These are phyloP conservation scores for Tetrapisispora taiwanensis DNA, from an alignment of 805 yeast genomes.

Conservation along the genomic window DNA sequence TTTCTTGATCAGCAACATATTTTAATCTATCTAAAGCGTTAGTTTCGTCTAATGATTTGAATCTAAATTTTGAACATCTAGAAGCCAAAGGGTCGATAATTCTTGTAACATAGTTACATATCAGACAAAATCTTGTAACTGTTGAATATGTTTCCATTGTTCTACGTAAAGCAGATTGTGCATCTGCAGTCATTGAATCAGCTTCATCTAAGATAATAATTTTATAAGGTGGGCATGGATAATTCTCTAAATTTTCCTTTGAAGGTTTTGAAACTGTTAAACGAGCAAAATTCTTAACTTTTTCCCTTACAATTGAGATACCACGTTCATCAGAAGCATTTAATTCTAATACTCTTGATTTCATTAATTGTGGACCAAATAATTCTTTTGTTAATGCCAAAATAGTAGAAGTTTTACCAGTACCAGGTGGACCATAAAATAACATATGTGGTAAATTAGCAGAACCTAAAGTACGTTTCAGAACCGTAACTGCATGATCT, in stretches of 20 bases:
- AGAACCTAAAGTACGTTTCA: conserved; percentile 66
- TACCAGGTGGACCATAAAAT: conserved; percentile 90
- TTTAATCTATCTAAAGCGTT: conserved; percentile 62
- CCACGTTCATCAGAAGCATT: conserved; percentile 92
- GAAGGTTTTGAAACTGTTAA: conserved; percentile 74
- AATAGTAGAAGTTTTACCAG: conserved; percentile 85
- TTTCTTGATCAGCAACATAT: conserved; percentile 45
- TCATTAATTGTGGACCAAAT: conserved; percentile 62
- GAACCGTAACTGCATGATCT: conserved; percentile 74
- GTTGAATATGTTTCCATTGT: conserved; percentile 87
- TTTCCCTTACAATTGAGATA: conserved; percentile 75
- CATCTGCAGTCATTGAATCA: conserved; percentile 95
- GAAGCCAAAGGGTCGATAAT: conserved; percentile 95
- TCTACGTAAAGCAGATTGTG: conserved; percentile 89
- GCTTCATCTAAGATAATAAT: conserved; percentile 90
- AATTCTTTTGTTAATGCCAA: conserved; percentile 72
- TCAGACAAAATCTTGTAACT: conserved; percentile 85
- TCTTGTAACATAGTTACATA: conserved; percentile 93
- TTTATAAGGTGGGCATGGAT: conserved; percentile 96
- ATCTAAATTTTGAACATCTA: conserved; percentile 91
- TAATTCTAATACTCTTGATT: conserved; percentile 65
- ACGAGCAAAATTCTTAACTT: conserved; percentile 79
- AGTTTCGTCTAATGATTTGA: conserved; percentile 60
- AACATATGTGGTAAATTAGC: conserved; percentile 87
- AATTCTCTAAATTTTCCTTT: conserved; percentile 52